A percentile compares a stretch with the other conserved stretches of the same genome.
Conservation (phyloP, 2,329 filamentous ascomycete genomes). For the Hansfordia pulvinata region DNA sequence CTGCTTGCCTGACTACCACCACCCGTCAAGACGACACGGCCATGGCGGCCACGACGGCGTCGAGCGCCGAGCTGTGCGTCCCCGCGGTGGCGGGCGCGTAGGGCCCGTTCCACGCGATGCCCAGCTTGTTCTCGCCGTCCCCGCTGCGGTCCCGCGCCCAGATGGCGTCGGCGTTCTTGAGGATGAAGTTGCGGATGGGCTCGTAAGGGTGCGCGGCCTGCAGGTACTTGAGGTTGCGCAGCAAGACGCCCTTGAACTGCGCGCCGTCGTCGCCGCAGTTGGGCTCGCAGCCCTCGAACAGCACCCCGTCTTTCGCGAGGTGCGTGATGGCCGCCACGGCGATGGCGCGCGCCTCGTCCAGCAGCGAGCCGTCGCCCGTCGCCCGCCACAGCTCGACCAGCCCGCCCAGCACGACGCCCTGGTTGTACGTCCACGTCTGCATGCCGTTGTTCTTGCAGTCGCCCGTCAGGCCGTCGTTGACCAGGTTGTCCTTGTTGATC, state of each 20-base stretch:
- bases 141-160: constrained; percentile 19
- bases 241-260: constrained; percentile 61
- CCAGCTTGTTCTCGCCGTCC: constrained; percentile 14
- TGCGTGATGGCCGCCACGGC: constrained; percentile 34
- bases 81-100: constrained; percentile 12
- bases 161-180: constrained; percentile 19
- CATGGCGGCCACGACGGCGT: constrained; percentile 14
- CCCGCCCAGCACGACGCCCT: constrained; percentile 33
- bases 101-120: constrained; percentile 16
- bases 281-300: constrained; percentile 41
- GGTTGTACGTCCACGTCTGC: constrained; percentile 33
- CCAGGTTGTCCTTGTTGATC: constrained; percentile 26
- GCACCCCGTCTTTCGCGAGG: constrained; percentile 29
- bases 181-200: constrained; percentile 23
- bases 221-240: constrained; percentile 46
- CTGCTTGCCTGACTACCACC: no score
- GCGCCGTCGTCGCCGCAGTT: constrained; percentile 34
- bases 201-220: constrained; percentile 30
- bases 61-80: constrained; percentile 16
- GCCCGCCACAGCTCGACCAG: constrained; percentile 29
- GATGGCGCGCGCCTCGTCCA: constrained; percentile 28
- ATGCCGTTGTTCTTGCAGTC: constrained; percentile 27
- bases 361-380: constrained; percentile 23
- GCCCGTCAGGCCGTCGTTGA: constrained; percentile 31
- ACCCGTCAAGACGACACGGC: no score